Conservation (phyloP, 257 asterid genomes). For the Solanum appendiculatum region DNA sequence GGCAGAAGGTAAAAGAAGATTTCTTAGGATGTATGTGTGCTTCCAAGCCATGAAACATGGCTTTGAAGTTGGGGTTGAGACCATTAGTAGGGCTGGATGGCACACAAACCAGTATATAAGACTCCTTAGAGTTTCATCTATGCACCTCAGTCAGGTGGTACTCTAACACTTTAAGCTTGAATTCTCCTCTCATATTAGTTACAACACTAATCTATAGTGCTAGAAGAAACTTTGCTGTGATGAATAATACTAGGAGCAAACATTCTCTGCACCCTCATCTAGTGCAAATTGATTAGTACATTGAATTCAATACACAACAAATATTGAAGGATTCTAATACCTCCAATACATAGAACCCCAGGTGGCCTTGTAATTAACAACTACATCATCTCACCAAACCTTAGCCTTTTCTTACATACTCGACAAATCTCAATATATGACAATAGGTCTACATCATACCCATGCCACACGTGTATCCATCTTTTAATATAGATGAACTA, state of each 20-base stretch:
- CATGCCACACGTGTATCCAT: neutral
- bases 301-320: neutral
- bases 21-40: neutral
- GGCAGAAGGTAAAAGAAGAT: neutral
- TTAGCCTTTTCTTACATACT: neutral
- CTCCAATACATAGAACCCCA: neutral
- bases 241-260: neutral
- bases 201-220: neutral
- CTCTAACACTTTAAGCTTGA: neutral
- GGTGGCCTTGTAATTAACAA: neutral
- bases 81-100: neutral
- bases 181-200: neutral
- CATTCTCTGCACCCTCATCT: neutral
- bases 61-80: neutral
- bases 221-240: neutral
- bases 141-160: neutral
- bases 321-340: neutral
- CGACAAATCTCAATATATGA: neutral
- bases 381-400: neutral
- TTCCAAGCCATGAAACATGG: neutral
- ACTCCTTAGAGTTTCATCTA: neutral
- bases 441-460: neutral
- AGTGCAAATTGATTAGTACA: neutral
- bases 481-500: neutral
- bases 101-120: neutral